These are phyloP conservation scores for Adansonia madagascariensis DNA, from an alignment of 441 rosid species.

Conservation along the genomic window DNA sequence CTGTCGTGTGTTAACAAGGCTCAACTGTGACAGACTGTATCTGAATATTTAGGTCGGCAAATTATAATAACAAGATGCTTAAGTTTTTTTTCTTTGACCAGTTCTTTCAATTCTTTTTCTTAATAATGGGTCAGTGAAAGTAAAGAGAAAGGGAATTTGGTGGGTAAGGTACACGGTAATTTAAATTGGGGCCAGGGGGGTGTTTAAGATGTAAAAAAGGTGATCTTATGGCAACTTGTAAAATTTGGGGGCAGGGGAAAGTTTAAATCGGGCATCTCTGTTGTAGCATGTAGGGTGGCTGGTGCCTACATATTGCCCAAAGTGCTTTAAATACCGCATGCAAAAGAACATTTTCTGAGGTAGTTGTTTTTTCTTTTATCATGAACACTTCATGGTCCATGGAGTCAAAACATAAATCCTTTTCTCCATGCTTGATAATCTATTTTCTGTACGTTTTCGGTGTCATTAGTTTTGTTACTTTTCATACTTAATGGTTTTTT, in stretches of 20 bases:
- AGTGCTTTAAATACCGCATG: background rate
- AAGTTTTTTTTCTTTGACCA: background rate
- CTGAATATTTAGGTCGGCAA: background rate
- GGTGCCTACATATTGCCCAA: background rate
- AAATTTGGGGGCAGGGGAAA: background rate
- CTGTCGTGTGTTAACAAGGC: background rate
- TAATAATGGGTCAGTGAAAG: background rate
- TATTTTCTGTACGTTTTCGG: background rate
- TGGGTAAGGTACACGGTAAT: background rate
- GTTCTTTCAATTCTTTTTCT: background rate
- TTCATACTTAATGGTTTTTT: background rate
- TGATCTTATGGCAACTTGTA: background rate
- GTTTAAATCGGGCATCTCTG: background rate
- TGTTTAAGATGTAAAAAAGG: background rate
- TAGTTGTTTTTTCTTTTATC: background rate
- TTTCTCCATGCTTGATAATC: background rate
- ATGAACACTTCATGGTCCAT: background rate
- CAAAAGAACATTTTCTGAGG: background rate
- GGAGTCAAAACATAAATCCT: conserved; percentile 3
- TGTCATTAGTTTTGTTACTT: conserved; percentile 11
- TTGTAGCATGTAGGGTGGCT: background rate
- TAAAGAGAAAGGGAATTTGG: background rate
- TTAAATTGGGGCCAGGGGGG: background rate
- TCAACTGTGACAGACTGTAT: background rate
- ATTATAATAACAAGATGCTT: background rate